Evolutionary conservation across 2,329 filamentous ascomycete species (phyloP).

Genomic region (Mycogone perniciosa): DNA sequence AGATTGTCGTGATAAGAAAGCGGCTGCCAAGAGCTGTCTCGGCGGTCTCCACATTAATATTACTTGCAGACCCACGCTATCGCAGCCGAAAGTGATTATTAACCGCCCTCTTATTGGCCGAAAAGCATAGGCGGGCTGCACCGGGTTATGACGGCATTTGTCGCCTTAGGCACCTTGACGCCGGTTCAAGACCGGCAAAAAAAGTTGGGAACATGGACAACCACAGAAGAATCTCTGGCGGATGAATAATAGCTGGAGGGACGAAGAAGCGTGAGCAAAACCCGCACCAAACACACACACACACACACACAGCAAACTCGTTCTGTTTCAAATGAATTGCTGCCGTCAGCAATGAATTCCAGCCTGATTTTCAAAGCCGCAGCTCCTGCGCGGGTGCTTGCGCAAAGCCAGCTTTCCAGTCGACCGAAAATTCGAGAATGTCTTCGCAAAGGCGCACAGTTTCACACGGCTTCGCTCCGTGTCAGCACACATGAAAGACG

Average conservation of each 20-base stretch:
- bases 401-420: constrained; percentile 36
- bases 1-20: too few relatives aligned
- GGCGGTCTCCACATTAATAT: too few relatives aligned
- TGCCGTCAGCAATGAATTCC: constrained; percentile 38
- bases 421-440: constrained; percentile 34
- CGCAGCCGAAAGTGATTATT: too few relatives aligned
- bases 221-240: constrained; percentile 1
- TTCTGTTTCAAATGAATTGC: constrained; percentile 22
- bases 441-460: constrained; percentile 31
- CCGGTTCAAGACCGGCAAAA: constrained; percentile 26
- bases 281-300: background rate
- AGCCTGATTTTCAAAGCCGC: constrained; percentile 41
- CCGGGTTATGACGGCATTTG: constrained; percentile 25
- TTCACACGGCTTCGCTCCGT: constrained; percentile 28
- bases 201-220: constrained; percentile 8
- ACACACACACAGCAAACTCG: background rate
- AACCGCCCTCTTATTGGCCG: too few relatives aligned
- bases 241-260: constrained; percentile 7
- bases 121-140: constrained; percentile 1
- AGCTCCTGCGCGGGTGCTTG: constrained; percentile 40
- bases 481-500: constrained; percentile 16
- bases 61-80: too few relatives aligned
- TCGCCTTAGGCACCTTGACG: constrained; percentile 22
- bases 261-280: background rate
- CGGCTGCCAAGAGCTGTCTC: too few relatives aligned